Evolutionary conservation across 1,139 yeast genomes (phyloP).

Genomic region (Lodderomyces oxycetoniae): DNA sequence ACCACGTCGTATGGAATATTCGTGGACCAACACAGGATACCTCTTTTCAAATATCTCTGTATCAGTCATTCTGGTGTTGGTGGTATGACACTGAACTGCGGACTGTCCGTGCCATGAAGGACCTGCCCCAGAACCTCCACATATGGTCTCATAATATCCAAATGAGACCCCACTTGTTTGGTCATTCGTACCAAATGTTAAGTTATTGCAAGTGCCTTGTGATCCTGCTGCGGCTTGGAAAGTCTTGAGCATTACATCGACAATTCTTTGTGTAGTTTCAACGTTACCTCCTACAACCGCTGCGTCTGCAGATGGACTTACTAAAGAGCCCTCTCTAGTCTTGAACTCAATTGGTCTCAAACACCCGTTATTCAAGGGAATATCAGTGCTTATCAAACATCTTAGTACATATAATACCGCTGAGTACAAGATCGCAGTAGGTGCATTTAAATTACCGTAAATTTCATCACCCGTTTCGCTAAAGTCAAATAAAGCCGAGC

Average conservation of each 20-base stretch:
- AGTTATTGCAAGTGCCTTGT: constrained; percentile 48
- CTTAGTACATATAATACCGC: constrained; percentile 76
- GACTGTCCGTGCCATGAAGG: constrained; percentile 47
- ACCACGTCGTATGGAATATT: constrained; percentile 33
- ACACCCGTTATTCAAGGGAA: constrained; percentile 85
- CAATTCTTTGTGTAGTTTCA: constrained; percentile 79
- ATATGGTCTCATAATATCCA: constrained; percentile 47
- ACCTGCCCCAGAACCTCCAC: constrained; percentile 50
- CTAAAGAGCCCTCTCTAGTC: constrained; percentile 65
- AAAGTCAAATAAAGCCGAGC: constrained; percentile 40
- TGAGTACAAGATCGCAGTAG: constrained; percentile 69
- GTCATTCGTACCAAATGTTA: constrained; percentile 44
- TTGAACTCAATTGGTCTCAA: constrained; percentile 61
- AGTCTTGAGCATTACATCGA: constrained; percentile 73
- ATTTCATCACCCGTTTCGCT: constrained; percentile 41
- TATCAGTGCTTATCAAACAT: constrained; percentile 68
- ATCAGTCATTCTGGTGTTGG: constrained; percentile 47
- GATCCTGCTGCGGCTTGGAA: constrained; percentile 67
- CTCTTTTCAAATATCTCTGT: constrained; percentile 45
- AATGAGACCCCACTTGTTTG: constrained; percentile 32
- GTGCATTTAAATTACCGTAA: constrained; percentile 44
- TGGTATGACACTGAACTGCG: constrained; percentile 46
- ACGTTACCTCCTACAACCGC: constrained; percentile 90
- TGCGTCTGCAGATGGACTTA: constrained; percentile 69
- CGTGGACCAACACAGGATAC: constrained; percentile 43